Evolutionary conservation across 2,329 filamentous ascomycete genomes (phyloP), one percentile per base, ranked within the genome.

Genomic region (Colletotrichum musicola): DNA sequence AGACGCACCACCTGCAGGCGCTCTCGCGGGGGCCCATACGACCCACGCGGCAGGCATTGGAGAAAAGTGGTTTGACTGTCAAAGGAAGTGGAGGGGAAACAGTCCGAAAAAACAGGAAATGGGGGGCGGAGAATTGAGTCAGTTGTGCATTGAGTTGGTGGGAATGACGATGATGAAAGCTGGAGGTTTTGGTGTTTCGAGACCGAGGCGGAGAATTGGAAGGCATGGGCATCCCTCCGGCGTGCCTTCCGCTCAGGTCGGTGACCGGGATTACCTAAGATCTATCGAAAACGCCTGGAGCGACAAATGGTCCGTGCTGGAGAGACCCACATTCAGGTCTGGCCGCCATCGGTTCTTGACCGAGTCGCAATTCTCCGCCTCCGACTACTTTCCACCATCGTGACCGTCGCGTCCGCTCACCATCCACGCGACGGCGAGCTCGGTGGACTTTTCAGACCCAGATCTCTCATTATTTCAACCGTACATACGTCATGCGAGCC

Each of bases 121-220:
- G 54, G 40, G 30, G 60, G 60, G 47, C 64, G 64, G 60, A 68
- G 64, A 68, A 68, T 54, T 54, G 64, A 64, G 64, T 68, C 64
- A 68, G 64, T 68, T 44, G 47, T 13, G 25, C n/a, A 42, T 57
- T 35, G 64, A 56, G 38, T 35, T 53, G 46, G 38, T 40, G 53
- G 35, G 46, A 54, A 25, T 2, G 18, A 20, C 14, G 58, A 4
- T 35, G 64, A 20, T 38, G 40, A 12, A 49, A 10, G 46, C 20
- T 49, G 5, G 14, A 49, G 5, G n/a, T 22, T 13, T 49, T 42
- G 40, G 40, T 42, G 30, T 35, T 9, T 35, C 16, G 35, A 56
- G 20, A 20, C 58, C n/a, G 58, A 62, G 64, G 64, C 64, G 64
- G 60, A 63, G 60, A 63, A 63, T 30, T 62, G 49, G 9, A 5